Base-by-base conservation (phyloP, 352 stramenopile species). In the Phytophthora palmivora region DNA sequence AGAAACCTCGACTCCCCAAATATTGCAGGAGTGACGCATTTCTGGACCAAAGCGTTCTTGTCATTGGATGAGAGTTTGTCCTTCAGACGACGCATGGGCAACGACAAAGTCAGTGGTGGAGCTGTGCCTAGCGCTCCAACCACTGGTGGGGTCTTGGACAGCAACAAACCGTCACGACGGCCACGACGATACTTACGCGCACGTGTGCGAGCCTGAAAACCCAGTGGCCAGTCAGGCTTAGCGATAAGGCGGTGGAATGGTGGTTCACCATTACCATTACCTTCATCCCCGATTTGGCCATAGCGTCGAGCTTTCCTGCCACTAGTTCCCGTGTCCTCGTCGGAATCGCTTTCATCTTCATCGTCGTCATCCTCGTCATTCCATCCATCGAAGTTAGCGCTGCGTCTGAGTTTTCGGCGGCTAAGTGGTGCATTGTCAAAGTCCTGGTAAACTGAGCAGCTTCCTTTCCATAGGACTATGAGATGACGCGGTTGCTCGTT, bases 1-100 rank as follows among this genome's bases (percentile, higher is more conserved):
- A 88, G 63, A 18, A 92, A 82, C 16, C 65, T 58, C 1, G 80
- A 86, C 44, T 92, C 83, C 14, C 83, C 83, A 43, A 92, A 86
- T 51, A 92, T 71, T 11, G 79, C 68, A n/a, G 79, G 79, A 1
- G 81, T 70, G 3, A 73, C 55, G 22, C 87, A 76, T 45, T 62
- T 82, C 16, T 66, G 59, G 19, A 87, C 71, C n/a, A 79, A 56
- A 21, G 74, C 66, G 45, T 78, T 73, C 53, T 81, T 83, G 19
- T 80, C 58, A n/a, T 66, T 52, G 3, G 47, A 24, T 16, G 67
- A 45, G 24, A 80, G 67, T 19, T 63, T 77, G 24, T 71, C 60
- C 4, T 56, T 68, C n/a, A 70, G 11, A 22, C 48, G 47, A 16
- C 53, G 59, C 24, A 34, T 58, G 15, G 59, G 59, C 22, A 70